Evolutionary conservation across 352 stramenopile genomes (phyloP).

Genomic region (Phytophthora cactorum): DNA sequence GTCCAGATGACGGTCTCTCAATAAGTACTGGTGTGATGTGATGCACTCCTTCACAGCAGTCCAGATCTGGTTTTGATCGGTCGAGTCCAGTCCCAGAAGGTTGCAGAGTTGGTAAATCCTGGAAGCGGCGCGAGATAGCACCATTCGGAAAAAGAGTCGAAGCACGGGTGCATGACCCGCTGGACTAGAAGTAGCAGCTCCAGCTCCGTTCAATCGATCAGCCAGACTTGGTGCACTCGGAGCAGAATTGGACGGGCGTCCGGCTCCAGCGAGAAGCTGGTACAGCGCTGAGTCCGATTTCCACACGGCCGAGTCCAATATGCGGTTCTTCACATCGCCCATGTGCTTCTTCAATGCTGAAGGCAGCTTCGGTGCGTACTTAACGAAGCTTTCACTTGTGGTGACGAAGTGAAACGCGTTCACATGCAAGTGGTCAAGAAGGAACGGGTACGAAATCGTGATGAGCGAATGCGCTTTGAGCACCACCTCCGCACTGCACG

Average conservation of each 20-base stretch:
- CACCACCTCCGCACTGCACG: slow-evolving; percentile 84
- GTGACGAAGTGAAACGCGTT: slow-evolving; percentile 90
- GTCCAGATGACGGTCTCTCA: slow-evolving; percentile 82
- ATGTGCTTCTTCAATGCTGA: slow-evolving; percentile 84
- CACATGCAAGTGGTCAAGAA: slow-evolving; percentile 76
- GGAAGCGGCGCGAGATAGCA: slow-evolving; percentile 79
- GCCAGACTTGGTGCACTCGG: slow-evolving; percentile 23
- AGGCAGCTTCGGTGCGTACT: slow-evolving; percentile 78
- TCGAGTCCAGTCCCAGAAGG: slow-evolving; percentile 72
- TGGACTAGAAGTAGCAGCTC: slow-evolving; percentile 1
- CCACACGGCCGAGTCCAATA: slow-evolving; percentile 83
- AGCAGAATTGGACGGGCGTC: slow-evolving; percentile 16
- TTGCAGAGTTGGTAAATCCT: slow-evolving; percentile 80
- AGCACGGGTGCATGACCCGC: slow-evolving; percentile 54
- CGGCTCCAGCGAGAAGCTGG: slow-evolving; percentile 48
- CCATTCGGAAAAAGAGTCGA: slow-evolving; percentile 90
- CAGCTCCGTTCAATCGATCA: slow-evolving; percentile 16
- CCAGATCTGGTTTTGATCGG: slow-evolving; percentile 87
- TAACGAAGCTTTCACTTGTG: slow-evolving; percentile 89
- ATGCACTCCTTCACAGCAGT: slow-evolving; percentile 87
- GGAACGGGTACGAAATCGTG: slow-evolving; percentile 83
- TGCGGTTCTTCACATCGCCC: slow-evolving; percentile 85
- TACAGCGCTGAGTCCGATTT: slow-evolving; percentile 76
- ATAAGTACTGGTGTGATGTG: slow-evolving; percentile 59
- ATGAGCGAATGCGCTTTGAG: slow-evolving; percentile 88